Percentiles rank a stretch among this genome's conserved stretches.
Evolutionary conservation across 352 stramenopile genomes (phyloP).

Genomic region (Phytophthora hibernalis): DNA sequence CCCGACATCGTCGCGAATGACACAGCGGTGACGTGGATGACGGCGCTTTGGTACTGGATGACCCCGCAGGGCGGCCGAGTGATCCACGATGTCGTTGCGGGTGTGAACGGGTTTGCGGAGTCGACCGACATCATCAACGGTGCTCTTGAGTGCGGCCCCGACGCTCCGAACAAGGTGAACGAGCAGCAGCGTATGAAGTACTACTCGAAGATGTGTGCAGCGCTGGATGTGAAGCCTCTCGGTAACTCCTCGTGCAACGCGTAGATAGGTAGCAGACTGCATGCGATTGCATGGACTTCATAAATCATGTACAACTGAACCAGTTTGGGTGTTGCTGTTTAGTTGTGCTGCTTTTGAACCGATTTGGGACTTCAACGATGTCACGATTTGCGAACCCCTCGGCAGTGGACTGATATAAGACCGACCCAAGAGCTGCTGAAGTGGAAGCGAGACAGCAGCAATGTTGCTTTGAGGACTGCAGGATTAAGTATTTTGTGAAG

Average conservation of each 20-base stretch:
- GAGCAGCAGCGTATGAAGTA: slow-evolving; percentile 49
- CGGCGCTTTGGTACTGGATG: slow-evolving; percentile 65
- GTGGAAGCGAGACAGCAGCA: slow-evolving; percentile 44
- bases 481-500: slow-evolving; percentile 37
- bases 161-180: slow-evolving; percentile 42
- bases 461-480: slow-evolving; percentile 34
- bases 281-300: neutral
- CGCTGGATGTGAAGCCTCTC: slow-evolving; percentile 39
- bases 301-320: neutral
- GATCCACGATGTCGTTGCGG: slow-evolving; percentile 53
- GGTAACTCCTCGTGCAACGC: slow-evolving; percentile 48
- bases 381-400: too few relatives aligned
- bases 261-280: slow-evolving; percentile 17
- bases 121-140: slow-evolving; percentile 63
- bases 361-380: too few relatives aligned
- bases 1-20: slow-evolving; percentile 51
- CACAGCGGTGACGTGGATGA: slow-evolving; percentile 49
- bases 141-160: slow-evolving; percentile 46
- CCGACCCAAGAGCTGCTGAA: slow-evolving; percentile 63
- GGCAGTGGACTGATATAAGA: too few relatives aligned
- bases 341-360: too few relatives aligned
- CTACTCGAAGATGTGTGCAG: slow-evolving; percentile 38
- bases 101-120: slow-evolving; percentile 44
- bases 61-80: slow-evolving; percentile 46
- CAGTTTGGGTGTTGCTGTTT: neutral